phyloP scores from a whole-genome alignment of 2,329 filamentous ascomycete genomes.

The Setomelanomma holmii region DNA sequence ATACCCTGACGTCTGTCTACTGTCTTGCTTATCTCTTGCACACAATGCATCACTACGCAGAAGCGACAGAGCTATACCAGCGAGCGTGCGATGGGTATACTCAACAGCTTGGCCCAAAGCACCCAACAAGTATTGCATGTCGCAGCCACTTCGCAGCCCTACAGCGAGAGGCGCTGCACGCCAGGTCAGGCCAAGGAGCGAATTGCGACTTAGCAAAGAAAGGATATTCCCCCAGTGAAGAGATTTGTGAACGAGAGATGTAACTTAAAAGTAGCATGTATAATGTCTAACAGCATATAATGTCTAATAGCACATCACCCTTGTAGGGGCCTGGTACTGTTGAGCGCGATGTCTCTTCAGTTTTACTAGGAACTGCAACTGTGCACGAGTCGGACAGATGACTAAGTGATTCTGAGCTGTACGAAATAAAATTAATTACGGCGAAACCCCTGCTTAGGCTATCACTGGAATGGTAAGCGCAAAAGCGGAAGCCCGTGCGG shows the following conservation, averaged over 20 bases:
- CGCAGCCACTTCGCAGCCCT: not conserved
- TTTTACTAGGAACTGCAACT: not conserved
- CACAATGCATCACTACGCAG: not conserved
- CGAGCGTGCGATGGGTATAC: not conserved
- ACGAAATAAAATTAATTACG: not conserved
- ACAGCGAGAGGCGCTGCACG: not conserved
- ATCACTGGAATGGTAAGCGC: not conserved
- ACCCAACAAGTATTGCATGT: constrained; percentile 9
- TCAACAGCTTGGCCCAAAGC: constrained; percentile 7
- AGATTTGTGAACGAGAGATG: not conserved
- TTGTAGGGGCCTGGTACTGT: not conserved
- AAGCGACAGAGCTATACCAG: constrained; percentile 6
- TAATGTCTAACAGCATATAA: not conserved
- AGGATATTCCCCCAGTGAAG: not conserved
- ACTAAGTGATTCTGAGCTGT: not conserved
- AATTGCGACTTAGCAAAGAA: not conserved
- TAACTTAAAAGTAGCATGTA: not conserved
- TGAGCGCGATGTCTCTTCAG: not conserved
- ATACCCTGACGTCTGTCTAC: constrained; percentile 5
- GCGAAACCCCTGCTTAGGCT: not conserved
- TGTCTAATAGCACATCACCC: not conserved
- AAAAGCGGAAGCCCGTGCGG: not conserved
- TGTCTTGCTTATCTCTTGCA: constrained; percentile 9
- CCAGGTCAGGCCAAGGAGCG: not conserved
- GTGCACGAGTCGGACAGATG: not conserved